These are phyloP conservation scores for Didymella glomerata DNA, from an alignment of 2,329 filamentous ascomycete genomes.

Conservation along the genomic window DNA sequence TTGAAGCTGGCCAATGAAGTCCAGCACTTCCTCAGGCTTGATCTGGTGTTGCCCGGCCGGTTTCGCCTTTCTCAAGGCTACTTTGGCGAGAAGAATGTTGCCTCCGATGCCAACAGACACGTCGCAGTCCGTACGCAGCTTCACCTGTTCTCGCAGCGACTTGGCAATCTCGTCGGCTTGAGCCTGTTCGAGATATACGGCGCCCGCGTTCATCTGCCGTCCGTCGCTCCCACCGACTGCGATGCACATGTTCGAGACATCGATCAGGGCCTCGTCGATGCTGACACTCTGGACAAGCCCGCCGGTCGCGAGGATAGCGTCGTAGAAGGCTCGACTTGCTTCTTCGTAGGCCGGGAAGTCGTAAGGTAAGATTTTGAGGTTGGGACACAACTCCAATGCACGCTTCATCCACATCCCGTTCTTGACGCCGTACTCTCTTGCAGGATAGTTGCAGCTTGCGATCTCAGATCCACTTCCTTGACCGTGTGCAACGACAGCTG, in stretches of 20 bases:
- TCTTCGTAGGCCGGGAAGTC: conserved; percentile 96
- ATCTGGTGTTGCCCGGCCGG: conserved; percentile 92
- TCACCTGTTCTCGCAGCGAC: conserved; percentile 72
- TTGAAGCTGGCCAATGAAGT: conserved; percentile 77
- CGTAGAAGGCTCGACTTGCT: conserved; percentile 87
- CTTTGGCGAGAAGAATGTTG: conserved; percentile 90
- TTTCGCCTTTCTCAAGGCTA: conserved; percentile 90
- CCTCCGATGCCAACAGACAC: conserved; percentile 92
- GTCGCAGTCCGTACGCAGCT: conserved; percentile 78
- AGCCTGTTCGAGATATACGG: conserved; percentile 78
- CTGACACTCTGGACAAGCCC: conserved; percentile 95
- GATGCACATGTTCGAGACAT: conserved; percentile 77
- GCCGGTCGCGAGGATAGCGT: conserved; percentile 78
- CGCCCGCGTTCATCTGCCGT: conserved; percentile 69
- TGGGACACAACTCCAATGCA: conserved; percentile 81
- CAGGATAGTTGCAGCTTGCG: conserved; percentile 95
- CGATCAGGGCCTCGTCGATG: conserved; percentile 91
- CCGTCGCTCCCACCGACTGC: conserved; percentile 72
- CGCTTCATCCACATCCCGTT: conserved; percentile 99
- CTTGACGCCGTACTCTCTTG: conserved; percentile 84
- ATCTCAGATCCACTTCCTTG: conserved; percentile 89
- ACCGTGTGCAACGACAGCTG: conserved; percentile 88
- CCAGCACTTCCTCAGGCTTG: conserved; percentile 78
- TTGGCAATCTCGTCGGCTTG: conserved; percentile 77
- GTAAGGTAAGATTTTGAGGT: conserved; percentile 90